These are phyloP conservation scores for Aspergillus ruber DNA, from an alignment of 2,329 filamentous ascomycete genomes.

Conservation along the genomic window DNA sequence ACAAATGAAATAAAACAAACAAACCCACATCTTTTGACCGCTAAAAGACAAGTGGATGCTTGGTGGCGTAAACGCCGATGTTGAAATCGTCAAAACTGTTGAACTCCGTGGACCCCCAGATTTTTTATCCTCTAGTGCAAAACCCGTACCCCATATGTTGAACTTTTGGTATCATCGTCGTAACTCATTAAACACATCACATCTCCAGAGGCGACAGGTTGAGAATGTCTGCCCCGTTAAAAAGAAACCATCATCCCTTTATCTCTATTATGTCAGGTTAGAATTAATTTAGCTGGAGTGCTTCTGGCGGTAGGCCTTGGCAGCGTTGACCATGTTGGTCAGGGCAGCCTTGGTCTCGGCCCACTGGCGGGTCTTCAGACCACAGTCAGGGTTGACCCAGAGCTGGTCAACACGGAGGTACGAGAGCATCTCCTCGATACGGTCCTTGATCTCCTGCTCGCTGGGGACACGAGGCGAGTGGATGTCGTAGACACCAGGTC, in stretches of 20 bases:
- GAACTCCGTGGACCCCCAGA: constrained; percentile 30
- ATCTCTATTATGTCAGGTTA: constrained; percentile 10
- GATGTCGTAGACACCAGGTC: constrained; percentile 99
- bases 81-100: constrained; percentile 45
- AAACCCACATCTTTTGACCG: constrained; percentile 8
- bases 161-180: constrained; percentile 39
- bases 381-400: constrained; percentile 99
- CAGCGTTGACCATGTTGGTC: constrained; percentile 94
- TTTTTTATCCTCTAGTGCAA: constrained; percentile 30
- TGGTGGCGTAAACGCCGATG: constrained; percentile 34
- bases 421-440: constrained; percentile 95
- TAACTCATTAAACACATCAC: constrained; percentile 30
- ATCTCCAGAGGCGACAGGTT: constrained; percentile 31
- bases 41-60: constrained; percentile 10
- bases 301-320: constrained; percentile 93
- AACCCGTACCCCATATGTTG: constrained; percentile 36
- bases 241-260: background rate
- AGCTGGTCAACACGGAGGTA: constrained; percentile 98
- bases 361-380: constrained; percentile 98
- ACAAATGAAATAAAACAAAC: constrained; percentile 6
- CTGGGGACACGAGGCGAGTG: constrained; percentile 96
- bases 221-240: constrained; percentile 27
- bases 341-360: constrained; percentile 96
- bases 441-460: constrained; percentile 97
- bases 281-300: constrained; percentile 42